Base-by-base conservation (phyloP, 257 asterid genomes). In the Nemophila menziesii region DNA sequence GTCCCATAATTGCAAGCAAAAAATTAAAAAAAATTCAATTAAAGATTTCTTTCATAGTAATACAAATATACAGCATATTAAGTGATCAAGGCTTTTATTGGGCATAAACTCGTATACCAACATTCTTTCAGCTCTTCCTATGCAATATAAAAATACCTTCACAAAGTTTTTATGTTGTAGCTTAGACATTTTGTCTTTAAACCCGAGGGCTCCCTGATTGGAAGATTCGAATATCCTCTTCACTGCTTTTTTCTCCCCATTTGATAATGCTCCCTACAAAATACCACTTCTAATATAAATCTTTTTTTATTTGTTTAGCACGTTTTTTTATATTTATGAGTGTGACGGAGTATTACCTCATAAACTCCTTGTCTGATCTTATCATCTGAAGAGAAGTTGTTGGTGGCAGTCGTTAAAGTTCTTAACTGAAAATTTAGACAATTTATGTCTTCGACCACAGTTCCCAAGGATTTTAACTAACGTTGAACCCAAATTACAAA, bases 61-160 rank as follows among this genome's bases (percentile, higher is more conserved):
- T n/a, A 12, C 3, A 9, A 9, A 18, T 29, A 17, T 29, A 49
- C 55, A 39, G 19, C 16, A 51, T 38, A 51, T 0, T 26, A 14
- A 51, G 20, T 46, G 6, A 11, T 40, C 48, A 37, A 51, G 22
- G 22, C 41, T 11, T 51, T 29, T 29, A 15, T 51, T 40, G 16
- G 57, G 41, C 19, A 24, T 13, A 48, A 39, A 40, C 16, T 51
- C 57, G 18, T 39, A 39, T 7, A 51, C 17, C 13, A 51, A 40
- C 39, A 51, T 24, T 16, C 19, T 23, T 17, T 16, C 16, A 0
- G 9, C 19, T 24, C 36, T 3, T 51, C 23, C 38, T 8, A 23
- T 46, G n/a, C 57, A 52, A 20, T 15, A 52, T 14, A 48, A 48
- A 1, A 52, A 14, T 11, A 41, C 29, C 20, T 18, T 41, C 7